These are phyloP conservation scores for Eucalyptus camaldulensis DNA, from an alignment of 345 rosid species.

Conservation along the genomic window DNA sequence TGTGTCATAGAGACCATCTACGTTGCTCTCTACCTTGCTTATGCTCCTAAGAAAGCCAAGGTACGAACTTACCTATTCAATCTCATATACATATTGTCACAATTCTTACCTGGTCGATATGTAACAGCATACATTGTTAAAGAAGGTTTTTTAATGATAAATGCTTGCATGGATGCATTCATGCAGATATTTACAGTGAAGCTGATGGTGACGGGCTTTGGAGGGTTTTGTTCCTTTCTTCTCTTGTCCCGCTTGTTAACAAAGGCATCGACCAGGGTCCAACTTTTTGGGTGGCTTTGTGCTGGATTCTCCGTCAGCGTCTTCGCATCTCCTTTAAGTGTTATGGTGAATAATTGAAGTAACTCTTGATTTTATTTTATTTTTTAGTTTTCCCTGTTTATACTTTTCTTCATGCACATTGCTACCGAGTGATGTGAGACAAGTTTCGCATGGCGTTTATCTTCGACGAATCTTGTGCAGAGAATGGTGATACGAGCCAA, in stretches of 20 bases:
- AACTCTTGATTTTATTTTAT: not conserved
- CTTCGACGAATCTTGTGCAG: not conserved
- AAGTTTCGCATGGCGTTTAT: not conserved
- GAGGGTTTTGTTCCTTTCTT: slow-evolving; percentile 30
- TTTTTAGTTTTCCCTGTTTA: not conserved
- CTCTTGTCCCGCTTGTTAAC: slow-evolving; percentile 23
- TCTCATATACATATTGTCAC: not conserved
- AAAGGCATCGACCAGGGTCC: slow-evolving; percentile 11
- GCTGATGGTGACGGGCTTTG: slow-evolving; percentile 45
- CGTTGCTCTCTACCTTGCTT: slow-evolving; percentile 42
- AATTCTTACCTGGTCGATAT: not conserved
- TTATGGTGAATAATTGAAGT: slow-evolving; percentile 11
- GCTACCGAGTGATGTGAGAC: not conserved
- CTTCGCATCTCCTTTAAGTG: slow-evolving; percentile 30
- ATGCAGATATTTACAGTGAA: slow-evolving; percentile 48
- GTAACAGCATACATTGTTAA: not conserved
- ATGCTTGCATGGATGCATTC: not conserved
- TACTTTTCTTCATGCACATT: not conserved
- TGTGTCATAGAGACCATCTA: slow-evolving; percentile 59
- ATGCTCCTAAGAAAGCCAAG: slow-evolving; percentile 45
- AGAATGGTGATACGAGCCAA: not conserved
- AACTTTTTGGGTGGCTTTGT: slow-evolving; percentile 39
- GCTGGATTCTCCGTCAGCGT: slow-evolving; percentile 7
- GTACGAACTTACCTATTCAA: slow-evolving; percentile 3
- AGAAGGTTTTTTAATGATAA: not conserved